A percentile compares a stretch with the other conserved stretches of the same genome.
Evolutionary conservation across 2,329 filamentous ascomycete genomes (phyloP).

Genomic region (Neurospora sp.): DNA sequence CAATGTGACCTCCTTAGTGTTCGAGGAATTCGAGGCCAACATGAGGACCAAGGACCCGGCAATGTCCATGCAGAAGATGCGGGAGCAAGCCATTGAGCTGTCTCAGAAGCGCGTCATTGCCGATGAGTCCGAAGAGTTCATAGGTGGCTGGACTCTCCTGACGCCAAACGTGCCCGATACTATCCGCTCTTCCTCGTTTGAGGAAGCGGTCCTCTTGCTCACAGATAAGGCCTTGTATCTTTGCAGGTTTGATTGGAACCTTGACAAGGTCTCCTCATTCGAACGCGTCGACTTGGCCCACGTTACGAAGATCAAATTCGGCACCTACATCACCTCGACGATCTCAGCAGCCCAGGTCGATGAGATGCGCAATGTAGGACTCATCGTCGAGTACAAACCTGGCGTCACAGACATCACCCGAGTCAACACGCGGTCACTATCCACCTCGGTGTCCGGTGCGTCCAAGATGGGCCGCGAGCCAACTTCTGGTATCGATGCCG

Average conservation of each 20-base stretch:
- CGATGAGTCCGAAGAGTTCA: conserved; percentile 72
- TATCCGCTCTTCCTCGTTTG: conserved; percentile 61
- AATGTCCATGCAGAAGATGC: conserved; percentile 72
- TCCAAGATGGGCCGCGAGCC: conserved; percentile 15
- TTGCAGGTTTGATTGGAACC: conserved; percentile 88
- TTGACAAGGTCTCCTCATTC: conserved; percentile 89
- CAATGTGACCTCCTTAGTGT: conserved; percentile 73
- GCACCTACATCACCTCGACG: conserved; percentile 85
- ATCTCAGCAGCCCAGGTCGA: conserved; percentile 69
- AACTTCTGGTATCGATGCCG: conserved; percentile 12
- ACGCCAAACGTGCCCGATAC: conserved; percentile 65
- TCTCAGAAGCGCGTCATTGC: conserved; percentile 79
- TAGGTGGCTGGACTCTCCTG: conserved; percentile 81
- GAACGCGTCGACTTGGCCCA: conserved; percentile 73
- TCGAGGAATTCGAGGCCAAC: conserved; percentile 87
- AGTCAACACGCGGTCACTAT: conserved; percentile 78
- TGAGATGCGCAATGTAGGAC: conserved; percentile 69
- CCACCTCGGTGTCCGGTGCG: conserved; percentile 32
- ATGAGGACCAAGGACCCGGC: conserved; percentile 92
- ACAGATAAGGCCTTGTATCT: conserved; percentile 80
- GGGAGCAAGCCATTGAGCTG: conserved; percentile 82
- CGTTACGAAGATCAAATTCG: conserved; percentile 62
- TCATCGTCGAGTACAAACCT: conserved; percentile 68
- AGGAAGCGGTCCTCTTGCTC: conserved; percentile 79
- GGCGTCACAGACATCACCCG: conserved; percentile 61